A percentile compares a stretch with the other conserved stretches of the same genome.
Evolutionary conservation across 495 filamentous ascomycete species (phyloP).

Genomic region (Xylaria sp.): DNA sequence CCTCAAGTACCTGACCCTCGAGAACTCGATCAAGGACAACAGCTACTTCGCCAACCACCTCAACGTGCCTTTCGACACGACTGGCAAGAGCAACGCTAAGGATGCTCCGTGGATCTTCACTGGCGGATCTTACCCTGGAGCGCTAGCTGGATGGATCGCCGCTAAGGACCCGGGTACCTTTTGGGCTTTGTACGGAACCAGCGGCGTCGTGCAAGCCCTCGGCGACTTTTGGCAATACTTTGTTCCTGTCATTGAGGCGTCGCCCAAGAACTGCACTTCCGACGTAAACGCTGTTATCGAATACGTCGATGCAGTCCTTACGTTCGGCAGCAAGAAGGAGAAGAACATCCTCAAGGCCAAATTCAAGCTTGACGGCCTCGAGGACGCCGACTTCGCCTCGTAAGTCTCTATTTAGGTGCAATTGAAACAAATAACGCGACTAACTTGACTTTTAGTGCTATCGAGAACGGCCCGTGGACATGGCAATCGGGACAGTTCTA

Average conservation of each 20-base stretch:
- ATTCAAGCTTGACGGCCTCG: conserved; percentile 62
- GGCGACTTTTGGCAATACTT: conserved; percentile 74
- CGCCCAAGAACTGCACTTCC: conserved; percentile 67
- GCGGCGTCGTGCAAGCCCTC: conserved; percentile 68
- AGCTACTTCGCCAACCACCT: conserved; percentile 68
- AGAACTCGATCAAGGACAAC: conserved; percentile 67
- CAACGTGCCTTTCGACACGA: conserved; percentile 62
- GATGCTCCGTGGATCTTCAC: conserved; percentile 69
- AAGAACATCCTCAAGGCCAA: conserved; percentile 61
- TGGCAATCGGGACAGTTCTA: conserved; percentile 63
- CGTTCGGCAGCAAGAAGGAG: conserved; percentile 49
- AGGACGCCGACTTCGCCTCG: conserved; percentile 65
- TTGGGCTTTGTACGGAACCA: conserved; percentile 71
- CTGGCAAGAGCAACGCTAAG: conserved; percentile 57
- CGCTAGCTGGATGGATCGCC: conserved; percentile 68
- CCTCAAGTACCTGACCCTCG: conserved; percentile 67
- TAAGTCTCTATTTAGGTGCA: conserved; percentile 35
- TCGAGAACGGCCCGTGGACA: conserved; percentile 62
- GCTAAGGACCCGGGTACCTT: conserved; percentile 65
- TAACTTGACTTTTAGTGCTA: conserved; percentile 38
- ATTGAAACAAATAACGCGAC: conserved; percentile 52
- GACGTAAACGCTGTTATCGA: conserved; percentile 64
- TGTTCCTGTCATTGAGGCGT: conserved; percentile 65
- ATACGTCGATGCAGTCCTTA: conserved; percentile 60
- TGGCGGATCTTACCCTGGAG: conserved; percentile 72